Percentiles rank a stretch among this genome's conserved stretches.
These are phyloP conservation scores for Neurospora pannonica DNA, from an alignment of 495 filamentous ascomycete genomes.

Conservation along the genomic window DNA sequence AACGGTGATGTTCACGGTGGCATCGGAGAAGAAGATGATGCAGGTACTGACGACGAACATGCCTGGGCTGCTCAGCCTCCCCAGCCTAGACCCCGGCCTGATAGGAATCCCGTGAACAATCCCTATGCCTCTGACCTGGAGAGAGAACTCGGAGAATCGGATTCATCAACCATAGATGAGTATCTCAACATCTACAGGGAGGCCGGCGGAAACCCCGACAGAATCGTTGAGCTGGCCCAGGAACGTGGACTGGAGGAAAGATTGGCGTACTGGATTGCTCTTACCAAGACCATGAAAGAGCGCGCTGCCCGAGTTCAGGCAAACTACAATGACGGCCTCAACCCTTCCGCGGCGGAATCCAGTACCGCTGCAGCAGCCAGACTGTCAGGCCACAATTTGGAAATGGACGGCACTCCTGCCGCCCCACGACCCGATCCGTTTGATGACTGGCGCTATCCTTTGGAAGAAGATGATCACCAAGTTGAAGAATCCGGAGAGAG, in stretches of 20 bases:
- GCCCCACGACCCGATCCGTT: not conserved
- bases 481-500: not conserved
- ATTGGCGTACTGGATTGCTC: conserved; percentile 40
- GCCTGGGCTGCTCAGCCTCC: not conserved
- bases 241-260: conserved; percentile 50
- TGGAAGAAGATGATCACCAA: not conserved
- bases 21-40: conserved; percentile 3
- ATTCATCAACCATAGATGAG: conserved; percentile 26
- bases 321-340: not conserved
- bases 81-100: not conserved
- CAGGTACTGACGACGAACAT: conserved; percentile 12
- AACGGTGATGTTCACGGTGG: not conserved
- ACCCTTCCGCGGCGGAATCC: not conserved
- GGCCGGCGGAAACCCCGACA: conserved; percentile 48
- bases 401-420: not conserved
- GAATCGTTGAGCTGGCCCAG: conserved; percentile 51
- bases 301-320: not conserved
- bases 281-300: conserved; percentile 24
- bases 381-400: not conserved
- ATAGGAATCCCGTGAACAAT: not conserved
- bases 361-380: not conserved
- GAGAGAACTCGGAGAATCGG: not conserved
- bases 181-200: conserved; percentile 43
- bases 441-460: not conserved
- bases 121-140: not conserved